Evolutionary conservation across 2,329 filamentous ascomycete genomes (phyloP).

Genomic region (Sporothrix dimorphospora): DNA sequence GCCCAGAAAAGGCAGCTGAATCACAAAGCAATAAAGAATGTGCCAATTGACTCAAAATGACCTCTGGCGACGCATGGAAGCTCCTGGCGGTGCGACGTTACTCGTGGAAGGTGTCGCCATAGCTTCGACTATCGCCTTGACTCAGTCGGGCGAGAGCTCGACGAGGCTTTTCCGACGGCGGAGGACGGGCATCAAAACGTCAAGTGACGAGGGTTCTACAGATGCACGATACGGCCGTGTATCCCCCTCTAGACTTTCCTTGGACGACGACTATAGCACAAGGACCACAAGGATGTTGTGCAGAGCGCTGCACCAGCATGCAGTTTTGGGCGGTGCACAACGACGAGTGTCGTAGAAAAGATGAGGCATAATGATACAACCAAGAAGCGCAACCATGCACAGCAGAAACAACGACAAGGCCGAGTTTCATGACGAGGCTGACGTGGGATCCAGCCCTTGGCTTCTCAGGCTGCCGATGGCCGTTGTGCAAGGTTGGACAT

Average conservation of each 20-base stretch:
- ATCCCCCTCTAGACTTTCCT: background rate
- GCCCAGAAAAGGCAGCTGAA: background rate
- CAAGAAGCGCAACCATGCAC: background rate
- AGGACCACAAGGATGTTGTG: background rate
- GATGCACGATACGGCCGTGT: background rate
- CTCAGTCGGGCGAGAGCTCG: background rate
- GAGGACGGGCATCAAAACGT: background rate
- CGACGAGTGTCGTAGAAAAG: background rate
- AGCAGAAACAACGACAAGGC: background rate
- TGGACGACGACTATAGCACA: background rate
- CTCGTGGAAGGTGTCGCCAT: too few relatives aligned
- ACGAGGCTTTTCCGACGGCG: background rate
- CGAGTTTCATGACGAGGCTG: background rate
- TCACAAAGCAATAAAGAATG: background rate
- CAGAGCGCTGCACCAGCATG: background rate
- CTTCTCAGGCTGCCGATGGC: background rate
- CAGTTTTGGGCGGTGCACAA: too few relatives aligned
- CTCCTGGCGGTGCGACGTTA: too few relatives aligned
- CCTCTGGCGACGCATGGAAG: too few relatives aligned
- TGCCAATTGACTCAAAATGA: background rate
- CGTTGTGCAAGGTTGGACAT: background rate
- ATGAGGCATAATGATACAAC: background rate
- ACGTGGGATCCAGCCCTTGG: background rate
- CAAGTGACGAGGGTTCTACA: background rate
- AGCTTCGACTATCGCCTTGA: too few relatives aligned